Conservation (phyloP, 2,329 filamentous ascomycete genomes). For the Colletotrichum sp. region DNA sequence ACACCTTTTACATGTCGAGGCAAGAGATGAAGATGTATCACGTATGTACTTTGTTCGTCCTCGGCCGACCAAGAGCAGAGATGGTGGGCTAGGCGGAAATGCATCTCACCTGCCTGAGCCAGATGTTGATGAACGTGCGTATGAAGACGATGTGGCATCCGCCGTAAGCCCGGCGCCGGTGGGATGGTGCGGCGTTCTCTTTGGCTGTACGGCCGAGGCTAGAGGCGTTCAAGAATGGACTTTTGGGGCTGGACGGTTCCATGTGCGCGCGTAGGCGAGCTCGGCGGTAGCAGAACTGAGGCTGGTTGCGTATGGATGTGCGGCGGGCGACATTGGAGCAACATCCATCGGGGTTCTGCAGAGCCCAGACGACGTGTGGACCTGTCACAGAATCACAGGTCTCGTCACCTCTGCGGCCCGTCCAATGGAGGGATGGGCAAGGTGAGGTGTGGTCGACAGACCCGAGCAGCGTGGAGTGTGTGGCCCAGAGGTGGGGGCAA, state of each 20-base stretch:
- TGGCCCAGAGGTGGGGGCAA: conserved; percentile 5
- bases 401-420: background rate
- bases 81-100: background rate
- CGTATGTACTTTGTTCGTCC: background rate
- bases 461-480: background rate
- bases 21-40: background rate
- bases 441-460: background rate
- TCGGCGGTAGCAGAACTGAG: background rate
- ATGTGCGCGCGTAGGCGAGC: background rate
- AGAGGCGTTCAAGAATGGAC: background rate
- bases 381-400: background rate
- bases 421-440: background rate
- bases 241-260: background rate
- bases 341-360: background rate
- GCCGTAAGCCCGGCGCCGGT: background rate
- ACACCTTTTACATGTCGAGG: background rate
- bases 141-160: background rate
- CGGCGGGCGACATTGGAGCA: background rate
- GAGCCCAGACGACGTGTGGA: background rate
- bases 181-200: background rate
- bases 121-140: background rate
- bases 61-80: background rate
- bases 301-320: background rate
- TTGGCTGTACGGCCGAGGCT: background rate
- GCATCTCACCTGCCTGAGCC: background rate